Evolutionary conservation across 2,329 filamentous ascomycete species (phyloP).

Genomic region (Verticillium albo-atrum): DNA sequence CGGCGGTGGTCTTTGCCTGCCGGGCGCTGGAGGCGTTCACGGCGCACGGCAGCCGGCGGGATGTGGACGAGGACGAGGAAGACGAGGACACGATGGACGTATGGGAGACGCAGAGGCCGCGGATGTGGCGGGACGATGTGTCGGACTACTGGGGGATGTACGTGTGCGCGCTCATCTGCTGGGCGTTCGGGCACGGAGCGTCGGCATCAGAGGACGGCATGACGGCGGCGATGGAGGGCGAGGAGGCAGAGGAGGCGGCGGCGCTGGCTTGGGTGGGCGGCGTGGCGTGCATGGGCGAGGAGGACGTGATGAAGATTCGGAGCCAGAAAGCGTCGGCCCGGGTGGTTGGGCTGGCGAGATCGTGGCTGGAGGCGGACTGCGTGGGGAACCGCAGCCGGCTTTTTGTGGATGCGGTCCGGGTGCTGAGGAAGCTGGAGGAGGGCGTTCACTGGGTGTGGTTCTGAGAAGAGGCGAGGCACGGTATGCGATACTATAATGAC

Average conservation of each 20-base stretch:
- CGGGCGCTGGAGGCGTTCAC: conserved; percentile 41
- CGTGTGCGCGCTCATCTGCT: conserved; percentile 54
- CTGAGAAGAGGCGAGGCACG: neutral
- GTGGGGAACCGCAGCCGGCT: conserved; percentile 43
- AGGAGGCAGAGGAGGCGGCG: conserved; percentile 16
- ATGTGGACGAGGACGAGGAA: conserved; percentile 4
- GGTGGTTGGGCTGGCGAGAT: conserved; percentile 44
- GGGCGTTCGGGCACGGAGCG: conserved; percentile 44
- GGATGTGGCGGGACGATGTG: conserved; percentile 29
- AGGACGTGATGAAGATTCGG: conserved; percentile 31
- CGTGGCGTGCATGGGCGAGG: conserved; percentile 34
- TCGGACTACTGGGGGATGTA: conserved; percentile 53
- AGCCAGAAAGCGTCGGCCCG: conserved; percentile 36
- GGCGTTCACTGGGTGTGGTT: conserved; percentile 16
- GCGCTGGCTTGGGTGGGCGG: conserved; percentile 31
- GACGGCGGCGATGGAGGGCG: conserved; percentile 7
- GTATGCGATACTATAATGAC: neutral
- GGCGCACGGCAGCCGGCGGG: conserved; percentile 9
- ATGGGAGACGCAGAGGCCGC: conserved; percentile 6
- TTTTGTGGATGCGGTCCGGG: conserved; percentile 48
- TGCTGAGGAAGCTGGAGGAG: conserved; percentile 47
- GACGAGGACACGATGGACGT: conserved; percentile 3
- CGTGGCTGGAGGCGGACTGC: conserved; percentile 44
- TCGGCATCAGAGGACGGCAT: conserved; percentile 1
- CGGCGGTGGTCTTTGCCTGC: conserved; percentile 46